Evolutionary conservation across 108 stramenopile genomes (phyloP).

Genomic region (Discostella stelligeroides): DNA sequence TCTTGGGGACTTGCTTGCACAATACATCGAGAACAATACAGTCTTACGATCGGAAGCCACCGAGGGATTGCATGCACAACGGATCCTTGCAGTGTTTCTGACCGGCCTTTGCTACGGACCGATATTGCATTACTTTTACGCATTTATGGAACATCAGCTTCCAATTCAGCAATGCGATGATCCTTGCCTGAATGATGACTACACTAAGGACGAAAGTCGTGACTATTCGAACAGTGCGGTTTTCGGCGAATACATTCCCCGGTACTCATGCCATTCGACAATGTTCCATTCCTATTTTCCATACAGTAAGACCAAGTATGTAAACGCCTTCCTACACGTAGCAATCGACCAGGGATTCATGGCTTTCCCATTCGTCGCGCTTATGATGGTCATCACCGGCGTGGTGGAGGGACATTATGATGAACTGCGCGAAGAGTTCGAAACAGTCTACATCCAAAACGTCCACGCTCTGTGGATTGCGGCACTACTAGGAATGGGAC

Average conservation of each 20-base stretch:
- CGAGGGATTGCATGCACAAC: background rate
- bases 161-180: background rate
- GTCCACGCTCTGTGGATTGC: constrained; percentile 24
- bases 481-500: constrained; percentile 14
- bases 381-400: constrained; percentile 33
- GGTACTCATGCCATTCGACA: constrained; percentile 6
- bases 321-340: constrained; percentile 32
- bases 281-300: constrained; percentile 8
- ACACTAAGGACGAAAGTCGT: no score
- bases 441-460: constrained; percentile 25
- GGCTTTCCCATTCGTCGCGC: constrained; percentile 33
- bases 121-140: constrained; percentile 9
- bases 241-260: no score
- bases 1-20: background rate
- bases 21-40: background rate
- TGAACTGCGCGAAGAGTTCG: constrained; percentile 22
- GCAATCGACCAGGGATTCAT: constrained; percentile 37
- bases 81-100: background rate
- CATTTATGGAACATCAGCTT: background rate
- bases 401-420: constrained; percentile 32
- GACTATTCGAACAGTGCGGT: no score
- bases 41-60: background rate
- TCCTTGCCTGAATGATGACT: no score
- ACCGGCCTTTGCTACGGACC: constrained; percentile 9
- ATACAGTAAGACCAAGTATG: constrained; percentile 15